phyloP scores from a whole-genome alignment of 768 basidiomycete species.

The Xerocomellus intermedius region DNA sequence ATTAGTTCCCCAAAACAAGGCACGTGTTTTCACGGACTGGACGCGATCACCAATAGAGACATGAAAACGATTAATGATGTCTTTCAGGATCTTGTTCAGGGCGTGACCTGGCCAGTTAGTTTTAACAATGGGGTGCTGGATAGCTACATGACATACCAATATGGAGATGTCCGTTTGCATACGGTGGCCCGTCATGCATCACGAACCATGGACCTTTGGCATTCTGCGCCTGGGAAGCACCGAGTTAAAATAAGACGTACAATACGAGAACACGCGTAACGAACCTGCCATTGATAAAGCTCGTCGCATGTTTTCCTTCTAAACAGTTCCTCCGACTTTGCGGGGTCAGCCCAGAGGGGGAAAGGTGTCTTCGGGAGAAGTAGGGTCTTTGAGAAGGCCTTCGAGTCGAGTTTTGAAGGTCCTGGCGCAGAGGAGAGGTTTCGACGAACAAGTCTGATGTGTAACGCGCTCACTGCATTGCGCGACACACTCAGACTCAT shows the following conservation, averaged over 20 bases:
- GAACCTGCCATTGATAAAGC: constrained; percentile 78
- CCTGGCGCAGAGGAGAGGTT: constrained; percentile 12
- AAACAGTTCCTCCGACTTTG: constrained; percentile 58
- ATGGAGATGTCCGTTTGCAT: constrained; percentile 94
- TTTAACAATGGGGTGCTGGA: neutral
- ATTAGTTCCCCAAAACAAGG: neutral
- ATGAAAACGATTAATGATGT: constrained; percentile 90
- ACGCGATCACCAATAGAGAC: constrained; percentile 74
- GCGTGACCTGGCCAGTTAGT: constrained; percentile 69
- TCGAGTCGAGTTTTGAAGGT: constrained; percentile 20
- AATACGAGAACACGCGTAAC: constrained; percentile 22
- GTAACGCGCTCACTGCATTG: constrained; percentile 14
- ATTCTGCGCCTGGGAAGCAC: constrained; percentile 54
- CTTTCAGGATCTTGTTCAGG: constrained; percentile 94
- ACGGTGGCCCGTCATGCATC: constrained; percentile 94
- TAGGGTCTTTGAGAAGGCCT: constrained; percentile 60
- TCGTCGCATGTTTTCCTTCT: constrained; percentile 64
- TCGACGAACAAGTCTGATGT: constrained; percentile 10
- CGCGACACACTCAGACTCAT: constrained; percentile 21
- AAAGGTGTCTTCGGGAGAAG: constrained; percentile 81
- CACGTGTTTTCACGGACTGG: constrained; percentile 54
- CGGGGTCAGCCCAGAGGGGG: constrained; percentile 66
- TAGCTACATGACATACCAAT: constrained; percentile 59
- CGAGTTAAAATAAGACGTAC: neutral
- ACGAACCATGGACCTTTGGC: constrained; percentile 71